Evolutionary conservation across 2,329 filamentous ascomycete species (phyloP), one percentile per base, ranked within the genome.

Genomic region (Curvularia lunata): DNA sequence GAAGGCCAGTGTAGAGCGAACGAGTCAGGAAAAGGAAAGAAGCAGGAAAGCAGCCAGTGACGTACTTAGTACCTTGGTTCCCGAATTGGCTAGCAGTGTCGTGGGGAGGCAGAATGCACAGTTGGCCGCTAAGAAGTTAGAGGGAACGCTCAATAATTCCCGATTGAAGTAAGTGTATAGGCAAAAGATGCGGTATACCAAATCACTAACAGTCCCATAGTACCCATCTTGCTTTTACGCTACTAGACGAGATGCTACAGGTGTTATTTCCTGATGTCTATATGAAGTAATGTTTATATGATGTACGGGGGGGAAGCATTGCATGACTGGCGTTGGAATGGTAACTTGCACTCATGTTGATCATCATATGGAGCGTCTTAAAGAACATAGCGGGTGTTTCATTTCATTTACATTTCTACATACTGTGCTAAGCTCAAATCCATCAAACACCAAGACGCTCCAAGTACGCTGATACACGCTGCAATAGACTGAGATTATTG

Each of bases 21-120:
- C 88, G 0, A 71, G 81, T 3, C 83, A 84, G 1, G 91, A 98
- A 69, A 95, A 92, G 79, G 85, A 87, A 49, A 89, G 88, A 75
- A 96, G 90, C 60, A 84, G 91, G 59, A 91, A 88, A 8, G 95
- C 98, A 77, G 95, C 96, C 6, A 92, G 90, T 58, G 80, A 97
- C 23, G 91, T 98, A 82, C 83, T 99, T 48, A 91, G 90, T 9
- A 96, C 92, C 9, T 84, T 99, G 48, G 83, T 99, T 19, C 95
- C 95, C 2, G 95, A 99, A 75, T 75, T 99, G 55, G 94, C 91
- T 8, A 92, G 90, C 7, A 97, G 91, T 77, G 96, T 99, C 6
- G 96, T 99, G 16, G 95, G 95, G 4, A 86, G 92, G 69, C 86
- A 89, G 42, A 99, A 99, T 79, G 95, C 96, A 16, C 91, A 96